Percentiles rank a stretch among this genome's conserved stretches.
Conservation (phyloP, 805 yeast species). For the Wickerhamomyces mucosus region DNA sequence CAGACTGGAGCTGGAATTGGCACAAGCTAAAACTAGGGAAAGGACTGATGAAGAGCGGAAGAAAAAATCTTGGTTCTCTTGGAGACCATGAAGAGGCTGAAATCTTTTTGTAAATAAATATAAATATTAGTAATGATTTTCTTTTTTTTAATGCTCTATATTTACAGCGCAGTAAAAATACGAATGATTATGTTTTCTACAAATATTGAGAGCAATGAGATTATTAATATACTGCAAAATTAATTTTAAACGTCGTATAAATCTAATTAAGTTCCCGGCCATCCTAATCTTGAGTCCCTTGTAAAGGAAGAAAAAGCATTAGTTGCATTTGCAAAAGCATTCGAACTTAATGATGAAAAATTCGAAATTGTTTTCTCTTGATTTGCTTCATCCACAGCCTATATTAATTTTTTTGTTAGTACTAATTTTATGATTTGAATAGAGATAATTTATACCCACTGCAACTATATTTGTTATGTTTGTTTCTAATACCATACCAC, state of each 20-base stretch:
- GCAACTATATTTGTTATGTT: conserved; percentile 72
- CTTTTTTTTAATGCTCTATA: neutral
- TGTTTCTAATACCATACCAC: conserved; percentile 97
- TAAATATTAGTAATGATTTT: neutral
- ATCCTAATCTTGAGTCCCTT: conserved; percentile 19
- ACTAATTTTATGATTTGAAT: neutral
- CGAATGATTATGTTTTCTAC: neutral
- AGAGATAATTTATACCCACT: conserved; percentile 13
- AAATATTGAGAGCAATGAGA: too few relatives aligned
- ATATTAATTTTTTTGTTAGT: conserved; percentile 2
- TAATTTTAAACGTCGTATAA: too few relatives aligned
- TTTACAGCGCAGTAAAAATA: too few relatives aligned
- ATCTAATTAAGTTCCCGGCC: conserved; percentile 18
- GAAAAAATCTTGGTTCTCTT: conserved; percentile 24
- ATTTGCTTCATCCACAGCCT: conserved; percentile 62
- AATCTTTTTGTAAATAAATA: neutral
- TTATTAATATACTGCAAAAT: too few relatives aligned
- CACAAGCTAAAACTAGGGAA: conserved; percentile 18
- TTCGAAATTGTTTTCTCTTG: conserved; percentile 9
- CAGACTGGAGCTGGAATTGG: conserved; percentile 29
- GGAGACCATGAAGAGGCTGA: conserved; percentile 16
- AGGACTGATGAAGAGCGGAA: conserved; percentile 24
- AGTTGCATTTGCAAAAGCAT: conserved; percentile 23
- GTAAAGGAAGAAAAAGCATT: conserved; percentile 18
- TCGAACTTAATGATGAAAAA: conserved; percentile 14